phyloP scores from a whole-genome alignment of 164 flowering plant species.

The Cinnamomum micranthum region DNA sequence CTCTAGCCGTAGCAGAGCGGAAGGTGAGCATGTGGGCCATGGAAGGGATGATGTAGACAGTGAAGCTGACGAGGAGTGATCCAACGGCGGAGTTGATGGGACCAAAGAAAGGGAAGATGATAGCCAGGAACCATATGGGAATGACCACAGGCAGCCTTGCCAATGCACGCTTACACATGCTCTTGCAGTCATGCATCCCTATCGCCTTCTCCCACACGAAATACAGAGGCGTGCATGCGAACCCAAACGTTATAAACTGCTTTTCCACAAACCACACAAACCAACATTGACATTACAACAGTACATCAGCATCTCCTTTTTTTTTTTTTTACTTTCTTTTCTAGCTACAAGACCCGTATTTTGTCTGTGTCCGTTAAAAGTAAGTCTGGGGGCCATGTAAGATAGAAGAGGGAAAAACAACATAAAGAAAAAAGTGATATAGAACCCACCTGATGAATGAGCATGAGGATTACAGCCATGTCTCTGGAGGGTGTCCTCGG shows the following conservation, averaged over 20 bases:
- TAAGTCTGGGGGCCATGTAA: not conserved
- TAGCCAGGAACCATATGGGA: slow-evolving; percentile 96
- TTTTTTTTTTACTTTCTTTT: not conserved
- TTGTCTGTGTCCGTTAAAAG: not conserved
- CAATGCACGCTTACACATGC: slow-evolving; percentile 84
- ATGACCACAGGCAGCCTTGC: slow-evolving; percentile 93
- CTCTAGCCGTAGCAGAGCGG: slow-evolving; percentile 72
- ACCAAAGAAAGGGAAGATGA: slow-evolving; percentile 93
- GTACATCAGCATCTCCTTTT: not conserved
- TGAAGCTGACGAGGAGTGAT: slow-evolving; percentile 93
- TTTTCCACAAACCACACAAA: not conserved
- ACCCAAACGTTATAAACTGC: slow-evolving; percentile 97
- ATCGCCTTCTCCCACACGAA: slow-evolving; percentile 99
- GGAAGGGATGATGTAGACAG: slow-evolving; percentile 95
- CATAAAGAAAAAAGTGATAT: not conserved
- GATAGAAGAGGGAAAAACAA: not conserved
- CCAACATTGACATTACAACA: too few species aligned
- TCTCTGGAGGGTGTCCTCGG: slow-evolving; percentile 66
- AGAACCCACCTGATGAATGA: slow-evolving; percentile 73
- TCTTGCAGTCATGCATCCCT: slow-evolving; percentile 92
- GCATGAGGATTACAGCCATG: slow-evolving; percentile 89
- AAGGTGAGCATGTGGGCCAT: slow-evolving; percentile 89
- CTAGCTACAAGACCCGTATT: not conserved
- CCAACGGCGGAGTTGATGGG: slow-evolving; percentile 97
- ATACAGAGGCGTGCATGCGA: slow-evolving; percentile 93